phyloP scores from a whole-genome alignment of 257 asterid species.

The Handroanthus guayacan region DNA sequence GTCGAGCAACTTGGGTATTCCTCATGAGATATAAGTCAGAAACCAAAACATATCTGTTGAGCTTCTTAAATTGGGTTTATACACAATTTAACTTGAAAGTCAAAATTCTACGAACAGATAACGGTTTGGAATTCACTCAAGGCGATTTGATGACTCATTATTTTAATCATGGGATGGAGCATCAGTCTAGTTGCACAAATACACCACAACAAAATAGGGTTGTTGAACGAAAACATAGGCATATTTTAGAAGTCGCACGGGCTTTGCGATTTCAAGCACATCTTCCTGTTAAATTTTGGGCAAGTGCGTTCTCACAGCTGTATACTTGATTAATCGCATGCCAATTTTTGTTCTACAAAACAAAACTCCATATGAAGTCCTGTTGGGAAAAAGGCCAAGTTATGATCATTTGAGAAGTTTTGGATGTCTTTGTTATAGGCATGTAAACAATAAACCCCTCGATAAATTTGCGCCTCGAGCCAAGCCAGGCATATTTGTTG shows the following conservation, averaged over 20 bases:
- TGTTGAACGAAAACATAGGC: constrained; percentile 13
- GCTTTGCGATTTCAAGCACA: constrained; percentile 18
- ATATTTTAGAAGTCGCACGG: constrained; percentile 1
- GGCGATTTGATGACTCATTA: neutral
- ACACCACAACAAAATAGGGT: constrained; percentile 33
- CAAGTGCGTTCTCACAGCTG: constrained; percentile 1
- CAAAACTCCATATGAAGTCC: constrained; percentile 1
- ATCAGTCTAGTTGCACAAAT: neutral
- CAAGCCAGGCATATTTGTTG: neutral
- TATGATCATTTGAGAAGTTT: constrained; percentile 1
- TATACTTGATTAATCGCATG: constrained; percentile 11
- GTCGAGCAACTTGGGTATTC: constrained; percentile 15
- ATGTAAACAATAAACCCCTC: neutral
- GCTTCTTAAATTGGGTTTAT: neutral
- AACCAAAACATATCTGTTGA: neutral
- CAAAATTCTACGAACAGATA: neutral
- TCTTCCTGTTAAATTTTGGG: constrained; percentile 21
- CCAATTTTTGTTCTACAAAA: neutral
- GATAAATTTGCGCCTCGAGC: neutral
- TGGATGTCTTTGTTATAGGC: neutral
- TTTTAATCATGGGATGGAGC: neutral
- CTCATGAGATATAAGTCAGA: neutral
- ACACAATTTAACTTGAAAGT: neutral
- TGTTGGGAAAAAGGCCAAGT: neutral
- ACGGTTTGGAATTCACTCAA: neutral